Conservation (phyloP, 805 yeast species). For the Metschnikowia baotianmanensis region DNA sequence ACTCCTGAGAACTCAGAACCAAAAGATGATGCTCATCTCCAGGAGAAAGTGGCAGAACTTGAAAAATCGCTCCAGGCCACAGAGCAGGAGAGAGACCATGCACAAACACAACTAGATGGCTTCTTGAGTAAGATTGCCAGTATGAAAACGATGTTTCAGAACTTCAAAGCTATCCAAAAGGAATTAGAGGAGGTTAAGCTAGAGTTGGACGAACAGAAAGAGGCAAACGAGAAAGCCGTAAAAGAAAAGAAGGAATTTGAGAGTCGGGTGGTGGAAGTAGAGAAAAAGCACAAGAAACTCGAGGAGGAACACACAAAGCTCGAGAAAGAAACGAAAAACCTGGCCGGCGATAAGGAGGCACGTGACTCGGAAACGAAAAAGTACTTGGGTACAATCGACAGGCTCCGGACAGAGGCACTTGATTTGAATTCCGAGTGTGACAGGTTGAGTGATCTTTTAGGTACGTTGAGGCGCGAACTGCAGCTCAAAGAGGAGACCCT, state of each 20-base stretch:
- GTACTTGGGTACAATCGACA: slow-evolving; percentile 19
- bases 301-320: slow-evolving; percentile 19
- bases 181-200: slow-evolving; percentile 47
- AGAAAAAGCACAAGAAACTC: slow-evolving; percentile 30
- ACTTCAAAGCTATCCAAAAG: slow-evolving; percentile 68
- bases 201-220: slow-evolving; percentile 9
- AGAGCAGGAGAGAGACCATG: slow-evolving; percentile 49
- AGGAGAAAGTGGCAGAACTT: slow-evolving; percentile 3
- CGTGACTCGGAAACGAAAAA: slow-evolving; percentile 14
- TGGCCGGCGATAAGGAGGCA: too few relatives aligned
- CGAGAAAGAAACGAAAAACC: slow-evolving; percentile 22
- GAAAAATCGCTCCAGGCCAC: slow-evolving; percentile 12
- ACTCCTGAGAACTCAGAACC: background rate
- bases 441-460: slow-evolving; percentile 41
- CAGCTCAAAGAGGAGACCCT: slow-evolving; percentile 33
- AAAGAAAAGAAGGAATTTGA: slow-evolving; percentile 2
- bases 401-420: slow-evolving; percentile 23
- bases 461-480: slow-evolving; percentile 36
- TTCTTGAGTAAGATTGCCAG: slow-evolving; percentile 62
- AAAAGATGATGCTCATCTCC: background rate
- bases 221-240: slow-evolving; percentile 2
- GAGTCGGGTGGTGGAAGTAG: slow-evolving; percentile 1
- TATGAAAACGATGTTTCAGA: slow-evolving; percentile 68
- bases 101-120: slow-evolving; percentile 59
- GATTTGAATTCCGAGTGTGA: slow-evolving; percentile 56